Conservation (phyloP, 1,284 basidiomycete genomes). For the Dichomitus squalens region DNA sequence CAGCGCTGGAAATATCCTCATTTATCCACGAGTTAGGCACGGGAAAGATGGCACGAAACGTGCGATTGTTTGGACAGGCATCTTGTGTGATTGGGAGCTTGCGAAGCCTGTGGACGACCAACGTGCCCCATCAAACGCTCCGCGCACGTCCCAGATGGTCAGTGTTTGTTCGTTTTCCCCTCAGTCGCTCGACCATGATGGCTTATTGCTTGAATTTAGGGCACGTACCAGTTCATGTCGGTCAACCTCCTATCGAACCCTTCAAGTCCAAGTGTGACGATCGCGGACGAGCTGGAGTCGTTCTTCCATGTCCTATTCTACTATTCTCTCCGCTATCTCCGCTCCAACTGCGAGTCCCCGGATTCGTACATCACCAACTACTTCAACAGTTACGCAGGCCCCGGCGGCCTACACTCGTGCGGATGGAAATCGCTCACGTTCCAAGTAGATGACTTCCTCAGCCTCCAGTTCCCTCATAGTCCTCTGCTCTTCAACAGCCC, state of each 20-base stretch:
- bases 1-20: slow-evolving; percentile 14
- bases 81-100: slow-evolving; percentile 18
- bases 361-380: slow-evolving; percentile 1
- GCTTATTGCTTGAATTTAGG: not conserved
- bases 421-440: not conserved
- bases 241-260: too few species aligned
- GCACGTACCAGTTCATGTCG: too few species aligned
- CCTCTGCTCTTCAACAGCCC: not conserved
- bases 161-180: not conserved
- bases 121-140: not conserved
- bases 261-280: not conserved
- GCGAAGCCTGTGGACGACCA: not conserved
- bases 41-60: not conserved
- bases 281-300: slow-evolving; percentile 17
- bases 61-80: not conserved
- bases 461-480: not conserved
- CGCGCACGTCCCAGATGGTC: not conserved
- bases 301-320: slow-evolving; percentile 17
- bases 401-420: not conserved
- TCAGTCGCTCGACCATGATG: too few species aligned
- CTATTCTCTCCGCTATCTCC: slow-evolving; percentile 1
- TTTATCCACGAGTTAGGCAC: too few species aligned
- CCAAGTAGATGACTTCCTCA: not conserved
- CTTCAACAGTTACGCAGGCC: slow-evolving; percentile 2
- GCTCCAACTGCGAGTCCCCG: not conserved